Base-by-base conservation (phyloP, 139 green algal species). In the Picochlorum sp. region DNA sequence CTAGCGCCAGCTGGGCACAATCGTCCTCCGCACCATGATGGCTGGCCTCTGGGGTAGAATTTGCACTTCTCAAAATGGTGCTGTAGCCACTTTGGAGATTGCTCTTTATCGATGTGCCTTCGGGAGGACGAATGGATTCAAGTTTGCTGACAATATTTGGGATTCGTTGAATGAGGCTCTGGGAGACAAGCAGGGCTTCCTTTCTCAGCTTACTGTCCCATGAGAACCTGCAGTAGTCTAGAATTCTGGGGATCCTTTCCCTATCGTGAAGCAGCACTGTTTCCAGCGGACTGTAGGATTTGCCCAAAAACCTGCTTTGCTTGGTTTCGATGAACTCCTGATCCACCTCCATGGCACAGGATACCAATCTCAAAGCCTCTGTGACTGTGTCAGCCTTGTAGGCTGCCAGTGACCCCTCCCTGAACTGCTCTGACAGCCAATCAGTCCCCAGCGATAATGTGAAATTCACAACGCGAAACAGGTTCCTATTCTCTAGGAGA, bases 401-500 rank as follows among this genome's bases (percentile, higher is more conserved):
- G 8, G 11, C 47, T 54, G 47, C 47, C 18, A 54, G n/a, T 20
- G n/a, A 21, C 16, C n/a, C 47, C 16, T 54, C 47, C n/a, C 16
- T 21, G n/a, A 13, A 54, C n/a, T 20, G 47, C 1, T 20, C 16
- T 9, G 47, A 54, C n/a, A 54, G 47, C 47, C 47, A 54, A 20
- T 54, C 47, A 26, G 47, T 54, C 44, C 62, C 62, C 24, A 63
- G 58, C 11, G 7, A 70, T 10, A 21, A 38, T 20, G 30, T 62
- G 15, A 18, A 18, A 57, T 66, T 47, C 16, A 47, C 18, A 6
- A 30, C 23, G 20, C 44, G 49, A 50, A 30, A 45, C 38, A 30
- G 13, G 20, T 16, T 57, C 37, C 57, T 10, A 45, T 52, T 21
- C 68, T 76, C 69, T 41, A 92, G 77, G 24, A 92, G 45, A 59